These are phyloP conservation scores for Pseudogymnoascus destructans DNA, from an alignment of 2,329 filamentous ascomycete species.

Conservation along the genomic window DNA sequence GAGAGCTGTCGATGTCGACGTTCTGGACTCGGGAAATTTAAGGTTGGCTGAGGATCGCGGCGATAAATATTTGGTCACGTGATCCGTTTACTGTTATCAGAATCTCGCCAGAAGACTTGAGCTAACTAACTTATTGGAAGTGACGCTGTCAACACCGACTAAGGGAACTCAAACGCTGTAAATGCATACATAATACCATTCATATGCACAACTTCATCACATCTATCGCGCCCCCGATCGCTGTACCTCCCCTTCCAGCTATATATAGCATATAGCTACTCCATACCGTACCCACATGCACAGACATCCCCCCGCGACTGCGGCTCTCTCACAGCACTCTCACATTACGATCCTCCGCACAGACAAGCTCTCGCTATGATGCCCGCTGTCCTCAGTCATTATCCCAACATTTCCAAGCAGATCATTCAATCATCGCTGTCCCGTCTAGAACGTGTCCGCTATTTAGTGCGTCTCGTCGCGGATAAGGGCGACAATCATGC, in stretches of 20 bases:
- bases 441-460: conserved; percentile 6
- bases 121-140: neutral
- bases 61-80: neutral
- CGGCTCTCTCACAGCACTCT: neutral
- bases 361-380: conserved; percentile 5
- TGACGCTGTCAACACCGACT: neutral
- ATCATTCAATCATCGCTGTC: conserved; percentile 3
- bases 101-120: neutral
- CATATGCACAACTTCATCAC: conserved; percentile 3
- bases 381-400: conserved; percentile 4
- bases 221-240: neutral
- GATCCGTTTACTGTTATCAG: neutral
- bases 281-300: neutral
- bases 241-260: neutral
- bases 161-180: neutral
- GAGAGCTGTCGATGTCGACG: neutral
- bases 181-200: conserved; percentile 9
- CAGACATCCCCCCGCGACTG: neutral
- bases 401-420: neutral
- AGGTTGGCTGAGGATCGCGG: neutral
- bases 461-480: conserved; percentile 78
- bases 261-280: conserved; percentile 8
- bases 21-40: conserved; percentile 5
- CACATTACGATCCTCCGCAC: conserved; percentile 2
- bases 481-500: conserved; percentile 95